phyloP scores from a whole-genome alignment of 2,329 filamentous ascomycete species.

The Aspergillus costaricaensis region DNA sequence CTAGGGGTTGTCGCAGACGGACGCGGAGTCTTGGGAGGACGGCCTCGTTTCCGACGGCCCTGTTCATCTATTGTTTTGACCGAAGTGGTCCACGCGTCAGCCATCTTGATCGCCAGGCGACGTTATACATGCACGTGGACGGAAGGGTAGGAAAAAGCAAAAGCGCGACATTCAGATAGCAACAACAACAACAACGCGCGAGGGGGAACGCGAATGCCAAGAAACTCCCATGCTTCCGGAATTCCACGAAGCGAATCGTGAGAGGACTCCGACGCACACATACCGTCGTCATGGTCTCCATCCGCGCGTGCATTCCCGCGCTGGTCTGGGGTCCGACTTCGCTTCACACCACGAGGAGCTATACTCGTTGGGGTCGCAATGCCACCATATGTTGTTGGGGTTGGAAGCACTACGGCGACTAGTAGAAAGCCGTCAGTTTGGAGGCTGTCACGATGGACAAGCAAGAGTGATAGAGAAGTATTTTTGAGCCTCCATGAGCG shows the following conservation, averaged over 20 bases:
- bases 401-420: constrained; percentile 38
- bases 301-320: constrained; percentile 60
- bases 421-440: constrained; percentile 37
- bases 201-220: not conserved
- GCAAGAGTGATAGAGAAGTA: constrained; percentile 9
- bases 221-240: constrained; percentile 7
- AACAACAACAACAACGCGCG: constrained; percentile 1
- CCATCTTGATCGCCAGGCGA: not conserved
- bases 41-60: constrained; percentile 52
- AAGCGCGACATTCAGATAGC: constrained; percentile 10
- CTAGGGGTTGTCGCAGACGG: constrained; percentile 35
- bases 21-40: constrained; percentile 52
- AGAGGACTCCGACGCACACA: constrained; percentile 49
- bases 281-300: constrained; percentile 72
- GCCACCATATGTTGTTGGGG: constrained; percentile 42
- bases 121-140: not conserved
- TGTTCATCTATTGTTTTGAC: constrained; percentile 38
- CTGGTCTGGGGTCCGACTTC: constrained; percentile 73
- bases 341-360: constrained; percentile 71
- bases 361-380: constrained; percentile 43
- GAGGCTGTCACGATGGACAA: constrained; percentile 28
- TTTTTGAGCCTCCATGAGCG: constrained; percentile 17
- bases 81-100: constrained; percentile 22
- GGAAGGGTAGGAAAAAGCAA: constrained; percentile 5
- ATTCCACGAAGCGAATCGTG: constrained; percentile 19